Conservation (phyloP, 2,329 filamentous ascomycete species). For the Dichotomopilus funicola region DNA sequence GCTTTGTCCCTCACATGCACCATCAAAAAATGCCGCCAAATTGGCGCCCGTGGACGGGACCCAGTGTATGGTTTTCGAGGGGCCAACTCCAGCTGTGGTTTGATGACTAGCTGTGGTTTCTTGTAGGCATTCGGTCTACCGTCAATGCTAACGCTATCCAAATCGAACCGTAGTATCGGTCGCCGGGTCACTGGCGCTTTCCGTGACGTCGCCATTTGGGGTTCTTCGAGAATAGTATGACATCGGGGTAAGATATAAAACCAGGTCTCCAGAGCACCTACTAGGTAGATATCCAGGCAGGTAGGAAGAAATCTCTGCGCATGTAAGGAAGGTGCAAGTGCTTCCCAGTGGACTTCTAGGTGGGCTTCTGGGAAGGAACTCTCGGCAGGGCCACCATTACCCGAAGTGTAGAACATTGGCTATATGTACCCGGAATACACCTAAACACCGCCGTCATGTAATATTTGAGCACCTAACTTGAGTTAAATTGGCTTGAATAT, state of each 20-base stretch:
- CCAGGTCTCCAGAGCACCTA: background rate
- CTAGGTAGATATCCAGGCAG: too few relatives aligned
- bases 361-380: too few relatives aligned
- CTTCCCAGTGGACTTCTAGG: too few relatives aligned
- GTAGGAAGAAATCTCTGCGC: background rate
- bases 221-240: background rate
- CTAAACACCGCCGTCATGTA: too few relatives aligned
- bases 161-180: constrained; percentile 17
- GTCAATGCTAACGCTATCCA: constrained; percentile 18
- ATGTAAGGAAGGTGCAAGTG: too few relatives aligned
- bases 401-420: too few relatives aligned
- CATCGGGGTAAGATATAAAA: background rate
- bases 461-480: too few relatives aligned
- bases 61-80: constrained; percentile 17
- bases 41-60: constrained; percentile 7
- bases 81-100: constrained; percentile 17
- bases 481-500: too few relatives aligned
- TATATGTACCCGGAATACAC: too few relatives aligned
- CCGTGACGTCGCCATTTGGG: constrained; percentile 11
- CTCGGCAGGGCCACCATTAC: too few relatives aligned
- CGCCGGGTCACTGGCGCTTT: constrained; percentile 4
- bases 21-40: constrained; percentile 20
- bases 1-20: constrained; percentile 24
- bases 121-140: constrained; percentile 18
- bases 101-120: constrained; percentile 22